phyloP scores from a whole-genome alignment of 1,284 basidiomycete species.

The Irpex sp. region DNA sequence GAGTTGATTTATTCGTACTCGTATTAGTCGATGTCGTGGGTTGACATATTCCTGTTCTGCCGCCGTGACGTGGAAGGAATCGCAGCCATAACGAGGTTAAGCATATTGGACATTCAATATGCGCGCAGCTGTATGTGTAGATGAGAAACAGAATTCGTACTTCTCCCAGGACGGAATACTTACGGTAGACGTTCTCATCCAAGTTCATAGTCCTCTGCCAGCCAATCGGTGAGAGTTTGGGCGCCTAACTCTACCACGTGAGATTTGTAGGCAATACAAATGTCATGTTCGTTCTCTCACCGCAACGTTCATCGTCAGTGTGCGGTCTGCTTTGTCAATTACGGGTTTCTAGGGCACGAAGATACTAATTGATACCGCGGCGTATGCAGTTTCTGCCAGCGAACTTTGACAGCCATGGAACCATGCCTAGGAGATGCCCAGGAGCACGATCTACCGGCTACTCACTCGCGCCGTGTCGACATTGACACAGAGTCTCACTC shows the following conservation, averaged over 20 bases:
- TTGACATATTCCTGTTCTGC: neutral
- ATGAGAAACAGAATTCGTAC: neutral
- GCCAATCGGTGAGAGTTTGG: neutral
- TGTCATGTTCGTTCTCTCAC: neutral
- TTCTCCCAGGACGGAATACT: neutral
- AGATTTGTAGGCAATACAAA: too few relatives aligned
- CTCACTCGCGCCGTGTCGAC: too few relatives aligned
- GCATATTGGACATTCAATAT: neutral
- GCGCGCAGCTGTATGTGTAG: neutral
- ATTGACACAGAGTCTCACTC: too few relatives aligned
- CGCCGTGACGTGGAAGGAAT: neutral
- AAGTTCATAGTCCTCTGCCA: neutral
- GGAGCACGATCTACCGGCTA: too few relatives aligned
- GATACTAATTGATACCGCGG: neutral
- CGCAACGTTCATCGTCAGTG: neutral
- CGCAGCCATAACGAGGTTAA: neutral
- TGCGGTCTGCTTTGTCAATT: neutral
- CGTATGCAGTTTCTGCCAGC: neutral
- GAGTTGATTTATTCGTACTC: neutral
- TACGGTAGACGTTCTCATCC: neutral
- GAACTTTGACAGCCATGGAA: neutral
- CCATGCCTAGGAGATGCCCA: too few relatives aligned
- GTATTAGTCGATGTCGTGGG: neutral
- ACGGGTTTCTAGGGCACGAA: neutral
- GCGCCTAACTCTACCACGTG: neutral